Evolutionary conservation across 192 early-diverging fungal genomes (phyloP).

Genomic region (Entomortierella parvispora): DNA sequence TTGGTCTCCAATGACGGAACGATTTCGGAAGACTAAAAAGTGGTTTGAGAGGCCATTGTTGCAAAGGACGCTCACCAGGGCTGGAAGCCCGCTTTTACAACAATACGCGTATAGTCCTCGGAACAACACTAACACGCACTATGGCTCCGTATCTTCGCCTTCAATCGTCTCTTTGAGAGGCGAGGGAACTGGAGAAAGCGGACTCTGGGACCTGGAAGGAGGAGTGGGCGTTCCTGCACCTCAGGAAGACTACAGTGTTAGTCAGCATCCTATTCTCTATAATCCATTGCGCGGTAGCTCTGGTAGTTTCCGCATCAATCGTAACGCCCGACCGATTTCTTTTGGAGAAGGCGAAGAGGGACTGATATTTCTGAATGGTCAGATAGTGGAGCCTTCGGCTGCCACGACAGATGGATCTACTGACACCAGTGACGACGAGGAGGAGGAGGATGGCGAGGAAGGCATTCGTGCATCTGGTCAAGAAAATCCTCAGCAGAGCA

Average conservation of each 20-base stretch:
- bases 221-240: background rate
- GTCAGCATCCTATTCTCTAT: constrained; percentile 39
- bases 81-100: constrained; percentile 20
- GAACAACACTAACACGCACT: background rate
- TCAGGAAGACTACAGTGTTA: constrained; percentile 14
- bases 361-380: constrained; percentile 22
- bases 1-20: background rate
- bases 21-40: background rate
- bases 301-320: constrained; percentile 39
- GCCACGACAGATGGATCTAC: background rate
- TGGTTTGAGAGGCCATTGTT: constrained; percentile 14
- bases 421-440: background rate
- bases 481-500: too few species aligned
- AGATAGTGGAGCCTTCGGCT: constrained; percentile 7
- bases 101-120: constrained; percentile 15
- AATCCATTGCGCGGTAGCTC: constrained; percentile 45
- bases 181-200: background rate
- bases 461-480: too few species aligned
- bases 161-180: background rate
- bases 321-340: constrained; percentile 12
- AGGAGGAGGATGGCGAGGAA: background rate
- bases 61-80: constrained; percentile 1
- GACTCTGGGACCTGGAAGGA: constrained; percentile 19
- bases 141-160: constrained; percentile 22
- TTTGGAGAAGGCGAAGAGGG: constrained; percentile 45